Base-by-base conservation (phyloP, 2,329 filamentous ascomycete species). In the Ciborinia camelliae region DNA sequence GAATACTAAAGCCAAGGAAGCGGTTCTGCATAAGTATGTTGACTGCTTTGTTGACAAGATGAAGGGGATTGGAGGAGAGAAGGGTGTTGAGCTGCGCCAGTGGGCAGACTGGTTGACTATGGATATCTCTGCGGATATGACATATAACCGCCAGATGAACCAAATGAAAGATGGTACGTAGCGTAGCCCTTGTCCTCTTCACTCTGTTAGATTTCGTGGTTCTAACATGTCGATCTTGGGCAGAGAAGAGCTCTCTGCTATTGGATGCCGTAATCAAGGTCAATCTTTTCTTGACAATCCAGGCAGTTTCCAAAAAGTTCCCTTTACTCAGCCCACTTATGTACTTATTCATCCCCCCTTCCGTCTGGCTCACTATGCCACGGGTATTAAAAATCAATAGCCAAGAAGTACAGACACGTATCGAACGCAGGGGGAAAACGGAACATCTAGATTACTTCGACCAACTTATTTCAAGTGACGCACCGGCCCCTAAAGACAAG, bases 61-160 rank as follows among this genome's bases (percentile, higher is more conserved):
- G 65, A 59, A 59, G 20, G 35, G 43, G 2, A 35, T 60, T 8
- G 58, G 62, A 18, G 58, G 41, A 4, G 20, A 37, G 14, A 51
- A 65, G 2, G 50, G 62, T 41, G 43, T 59, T 32, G 30, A 32
- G 30, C 23, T 65, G 28, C n/a, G 35, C 20, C 15, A 62, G 43
- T 67, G 65, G 62, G 37, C 26, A 6, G 20, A 45, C 23, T 67
- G 65, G 62, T 43, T 67, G 18, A 47, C 43, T 10, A 63, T 61
- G 57, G 65, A 65, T 47, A 37, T 67, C 15, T 57, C 65, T 23
- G 62, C 52, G 3, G 62, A 65, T 62, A 39, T 67, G 20, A 15
- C 58, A 20, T 65, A 32, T 7, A 63, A 45, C 18, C 30, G 30
- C 8, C 35, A 63, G 23, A 59, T 63, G 62, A 48, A 60, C 14